A percentile compares a stretch with the other conserved stretches of the same genome.
These are phyloP conservation scores for Amoeboaphelidium protococcarum DNA, from an alignment of 371 early-diverging fungal genomes.

Conservation along the genomic window DNA sequence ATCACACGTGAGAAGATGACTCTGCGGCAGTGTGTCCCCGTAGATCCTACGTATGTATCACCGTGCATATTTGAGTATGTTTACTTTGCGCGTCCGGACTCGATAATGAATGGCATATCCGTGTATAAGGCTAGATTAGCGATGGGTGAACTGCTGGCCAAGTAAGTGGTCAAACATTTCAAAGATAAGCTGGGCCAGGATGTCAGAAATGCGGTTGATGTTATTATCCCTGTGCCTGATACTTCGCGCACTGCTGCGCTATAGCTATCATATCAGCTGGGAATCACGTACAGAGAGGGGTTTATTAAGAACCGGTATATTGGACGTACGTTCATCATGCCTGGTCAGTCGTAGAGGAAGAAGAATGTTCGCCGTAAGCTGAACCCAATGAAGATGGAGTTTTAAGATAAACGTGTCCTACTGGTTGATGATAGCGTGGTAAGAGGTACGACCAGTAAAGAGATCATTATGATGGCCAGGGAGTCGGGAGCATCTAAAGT, in stretches of 20 bases:
- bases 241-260: slow-evolving; percentile 79
- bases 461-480: slow-evolving; percentile 92
- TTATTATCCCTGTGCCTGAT: slow-evolving; percentile 91
- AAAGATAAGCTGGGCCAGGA: slow-evolving; percentile 38
- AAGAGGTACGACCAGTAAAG: slow-evolving; percentile 84
- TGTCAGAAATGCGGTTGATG: slow-evolving; percentile 57
- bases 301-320: slow-evolving; percentile 95
- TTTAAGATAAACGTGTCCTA: slow-evolving; percentile 77
- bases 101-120: slow-evolving; percentile 85
- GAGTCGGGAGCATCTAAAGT: slow-evolving; percentile 93
- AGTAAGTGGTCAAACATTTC: too few species aligned
- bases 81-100: slow-evolving; percentile 91
- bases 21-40: too few species aligned
- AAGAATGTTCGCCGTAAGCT: slow-evolving; percentile 88
- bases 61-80: slow-evolving; percentile 96
- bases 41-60: too few species aligned
- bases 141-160: slow-evolving; percentile 86
- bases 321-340: slow-evolving; percentile 95
- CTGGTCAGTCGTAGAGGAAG: slow-evolving; percentile 53
- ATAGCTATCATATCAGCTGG: slow-evolving; percentile 57
- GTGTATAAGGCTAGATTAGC: slow-evolving; percentile 88
- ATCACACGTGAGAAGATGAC: slow-evolving; percentile 42
- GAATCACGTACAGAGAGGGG: slow-evolving; percentile 75
- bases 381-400: slow-evolving; percentile 88
- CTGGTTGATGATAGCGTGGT: slow-evolving; percentile 94